Evolutionary conservation across 768 basidiomycete species (phyloP).

Genomic region (Mycena haematopus): DNA sequence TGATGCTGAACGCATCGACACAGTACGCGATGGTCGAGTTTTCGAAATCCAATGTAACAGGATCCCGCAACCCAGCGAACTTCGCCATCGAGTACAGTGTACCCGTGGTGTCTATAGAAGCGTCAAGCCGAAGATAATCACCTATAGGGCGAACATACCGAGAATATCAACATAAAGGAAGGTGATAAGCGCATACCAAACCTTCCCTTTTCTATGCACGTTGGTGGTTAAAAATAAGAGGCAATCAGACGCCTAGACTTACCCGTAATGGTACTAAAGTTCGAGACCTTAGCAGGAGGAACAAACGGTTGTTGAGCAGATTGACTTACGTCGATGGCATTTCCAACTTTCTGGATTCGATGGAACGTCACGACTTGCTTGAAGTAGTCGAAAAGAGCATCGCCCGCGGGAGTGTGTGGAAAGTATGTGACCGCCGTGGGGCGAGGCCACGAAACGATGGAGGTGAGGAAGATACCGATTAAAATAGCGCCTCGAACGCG

Average conservation of each 20-base stretch:
- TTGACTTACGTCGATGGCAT: constrained; percentile 65
- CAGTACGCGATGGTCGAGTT: constrained; percentile 83
- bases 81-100: constrained; percentile 92
- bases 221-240: constrained; percentile 24
- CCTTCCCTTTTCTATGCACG: constrained; percentile 61
- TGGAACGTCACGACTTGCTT: constrained; percentile 84
- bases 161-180: constrained; percentile 91
- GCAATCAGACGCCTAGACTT: constrained; percentile 13
- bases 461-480: constrained; percentile 83
- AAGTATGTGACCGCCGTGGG: constrained; percentile 81
- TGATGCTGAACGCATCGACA: constrained; percentile 81
- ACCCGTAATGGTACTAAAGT: constrained; percentile 56
- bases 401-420: constrained; percentile 71
- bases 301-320: background rate
- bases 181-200: constrained; percentile 89
- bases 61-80: constrained; percentile 87
- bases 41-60: constrained; percentile 87
- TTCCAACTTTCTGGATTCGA: constrained; percentile 64
- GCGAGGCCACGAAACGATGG: constrained; percentile 90
- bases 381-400: constrained; percentile 83
- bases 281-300: constrained; percentile 7
- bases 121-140: background rate
- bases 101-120: constrained; percentile 59
- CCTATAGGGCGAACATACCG: constrained; percentile 47
- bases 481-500: constrained; percentile 84